Conservation (phyloP, 805 yeast species). For the Pichia nanzhaoensis region DNA sequence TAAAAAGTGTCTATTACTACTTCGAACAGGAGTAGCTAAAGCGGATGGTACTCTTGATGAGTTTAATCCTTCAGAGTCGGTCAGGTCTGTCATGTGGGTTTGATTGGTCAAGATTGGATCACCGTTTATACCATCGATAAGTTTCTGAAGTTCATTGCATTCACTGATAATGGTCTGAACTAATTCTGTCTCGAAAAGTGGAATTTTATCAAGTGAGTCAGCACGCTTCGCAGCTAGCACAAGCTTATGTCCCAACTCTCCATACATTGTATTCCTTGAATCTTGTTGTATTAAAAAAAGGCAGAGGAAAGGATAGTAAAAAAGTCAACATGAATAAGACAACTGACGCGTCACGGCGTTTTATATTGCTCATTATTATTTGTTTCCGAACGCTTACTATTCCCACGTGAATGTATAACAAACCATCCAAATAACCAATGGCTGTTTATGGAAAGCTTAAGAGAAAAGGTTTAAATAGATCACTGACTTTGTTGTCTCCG, state of each 20-base stretch:
- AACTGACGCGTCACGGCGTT: not conserved
- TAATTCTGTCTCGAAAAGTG: slow-evolving; percentile 66
- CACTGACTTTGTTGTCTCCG: not conserved
- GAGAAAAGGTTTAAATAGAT: not conserved
- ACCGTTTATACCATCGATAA: slow-evolving; percentile 34
- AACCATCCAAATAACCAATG: slow-evolving; percentile 1
- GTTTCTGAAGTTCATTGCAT: slow-evolving; percentile 52
- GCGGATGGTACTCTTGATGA: slow-evolving; percentile 3
- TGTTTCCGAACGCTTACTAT: too few relatives aligned
- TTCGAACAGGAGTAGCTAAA: slow-evolving; percentile 5
- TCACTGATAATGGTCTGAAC: slow-evolving; percentile 69
- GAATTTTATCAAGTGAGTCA: slow-evolving; percentile 53
- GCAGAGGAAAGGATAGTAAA: too few relatives aligned
- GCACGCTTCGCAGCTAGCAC: slow-evolving; percentile 80
- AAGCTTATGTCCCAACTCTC: slow-evolving; percentile 80
- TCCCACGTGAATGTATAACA: too few relatives aligned
- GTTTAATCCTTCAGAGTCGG: not conserved
- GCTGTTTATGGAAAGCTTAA: slow-evolving; percentile 4
- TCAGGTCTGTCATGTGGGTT: not conserved
- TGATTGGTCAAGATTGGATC: slow-evolving; percentile 13
- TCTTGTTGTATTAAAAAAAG: not conserved
- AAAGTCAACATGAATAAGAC: not conserved
- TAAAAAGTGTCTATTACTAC: slow-evolving; percentile 2
- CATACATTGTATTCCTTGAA: slow-evolving; percentile 54
- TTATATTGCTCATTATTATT: not conserved